Percentiles rank a stretch among this genome's conserved stretches.
These are phyloP conservation scores for Phyllosticta paracitricarpa DNA, from an alignment of 2,329 filamentous ascomycete species.

Conservation along the genomic window DNA sequence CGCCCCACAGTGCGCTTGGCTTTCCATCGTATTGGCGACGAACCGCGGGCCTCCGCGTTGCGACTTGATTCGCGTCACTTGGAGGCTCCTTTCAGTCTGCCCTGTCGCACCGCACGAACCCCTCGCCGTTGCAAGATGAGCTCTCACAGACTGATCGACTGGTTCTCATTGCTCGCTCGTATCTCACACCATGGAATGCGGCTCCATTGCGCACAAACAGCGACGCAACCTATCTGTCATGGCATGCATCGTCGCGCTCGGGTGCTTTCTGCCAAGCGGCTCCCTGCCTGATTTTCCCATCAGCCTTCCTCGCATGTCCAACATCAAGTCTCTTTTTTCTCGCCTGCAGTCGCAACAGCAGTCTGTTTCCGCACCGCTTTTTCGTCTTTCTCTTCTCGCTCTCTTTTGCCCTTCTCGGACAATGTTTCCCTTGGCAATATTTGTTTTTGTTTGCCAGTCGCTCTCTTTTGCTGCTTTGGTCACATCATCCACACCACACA, in stretches of 20 bases:
- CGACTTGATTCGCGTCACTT: neutral
- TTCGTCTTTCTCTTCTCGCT: neutral
- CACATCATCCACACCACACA: neutral
- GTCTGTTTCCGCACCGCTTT: neutral
- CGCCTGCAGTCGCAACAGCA: neutral
- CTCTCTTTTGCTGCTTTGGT: neutral
- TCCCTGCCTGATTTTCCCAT: neutral
- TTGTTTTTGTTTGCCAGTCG: neutral
- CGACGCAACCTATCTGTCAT: neutral
- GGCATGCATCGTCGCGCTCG: neutral
- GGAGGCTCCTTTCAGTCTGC: neutral
- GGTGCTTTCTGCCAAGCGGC: neutral
- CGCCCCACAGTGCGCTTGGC: neutral
- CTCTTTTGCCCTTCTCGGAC: neutral
- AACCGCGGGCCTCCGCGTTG: neutral
- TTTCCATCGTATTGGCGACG: neutral
- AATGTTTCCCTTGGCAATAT: neutral
- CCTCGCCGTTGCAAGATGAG: neutral
- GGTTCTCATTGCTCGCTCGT: neutral
- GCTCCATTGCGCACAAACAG: neutral
- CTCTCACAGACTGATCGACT: neutral
- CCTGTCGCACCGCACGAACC: neutral
- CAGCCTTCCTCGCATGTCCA: neutral
- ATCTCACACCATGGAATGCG: neutral
- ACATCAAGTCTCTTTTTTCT: neutral